Conservation (phyloP, 164 flowering plant species). For the Buxus sempervirens region DNA sequence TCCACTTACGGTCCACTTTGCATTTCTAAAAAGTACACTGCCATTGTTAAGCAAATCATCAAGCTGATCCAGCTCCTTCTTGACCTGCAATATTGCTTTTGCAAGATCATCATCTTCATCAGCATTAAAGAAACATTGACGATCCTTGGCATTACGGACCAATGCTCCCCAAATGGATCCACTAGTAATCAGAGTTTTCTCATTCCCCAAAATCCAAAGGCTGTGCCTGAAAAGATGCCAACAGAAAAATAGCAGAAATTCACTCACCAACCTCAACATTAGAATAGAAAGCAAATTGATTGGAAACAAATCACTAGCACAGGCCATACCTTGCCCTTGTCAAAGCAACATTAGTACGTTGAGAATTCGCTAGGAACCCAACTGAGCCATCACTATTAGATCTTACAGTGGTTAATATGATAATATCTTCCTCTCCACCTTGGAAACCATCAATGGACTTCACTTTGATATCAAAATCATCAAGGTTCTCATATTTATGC, state of each 20-base stretch:
- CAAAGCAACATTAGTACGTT: constrained; percentile 45
- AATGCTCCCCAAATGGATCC: constrained; percentile 36
- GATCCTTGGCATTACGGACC: constrained; percentile 36
- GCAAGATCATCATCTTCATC: constrained; percentile 34
- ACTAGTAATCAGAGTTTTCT: constrained; percentile 24
- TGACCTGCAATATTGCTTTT: constrained; percentile 35
- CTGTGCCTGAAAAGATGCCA: constrained; percentile 24
- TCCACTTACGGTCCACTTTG: constrained; percentile 69
- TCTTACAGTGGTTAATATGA: constrained; percentile 44
- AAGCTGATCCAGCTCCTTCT: constrained; percentile 59
- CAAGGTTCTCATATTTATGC: not conserved
- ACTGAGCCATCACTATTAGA: constrained; percentile 30
- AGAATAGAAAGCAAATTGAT: not conserved
- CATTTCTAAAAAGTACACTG: constrained; percentile 45
- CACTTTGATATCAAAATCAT: constrained; percentile 29
- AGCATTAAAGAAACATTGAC: constrained; percentile 32
- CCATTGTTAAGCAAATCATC: constrained; percentile 57
- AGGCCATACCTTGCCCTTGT: constrained; percentile 43
- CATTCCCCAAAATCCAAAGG: constrained; percentile 50
- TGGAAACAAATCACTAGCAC: not conserved
- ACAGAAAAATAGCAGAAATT: not conserved
- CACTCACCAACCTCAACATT: not conserved
- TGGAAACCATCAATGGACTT: constrained; percentile 44
- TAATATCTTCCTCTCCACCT: constrained; percentile 45
- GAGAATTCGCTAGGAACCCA: constrained; percentile 36